These are phyloP conservation scores for Leccinum broughii DNA, from an alignment of 768 basidiomycete genomes.

Conservation along the genomic window DNA sequence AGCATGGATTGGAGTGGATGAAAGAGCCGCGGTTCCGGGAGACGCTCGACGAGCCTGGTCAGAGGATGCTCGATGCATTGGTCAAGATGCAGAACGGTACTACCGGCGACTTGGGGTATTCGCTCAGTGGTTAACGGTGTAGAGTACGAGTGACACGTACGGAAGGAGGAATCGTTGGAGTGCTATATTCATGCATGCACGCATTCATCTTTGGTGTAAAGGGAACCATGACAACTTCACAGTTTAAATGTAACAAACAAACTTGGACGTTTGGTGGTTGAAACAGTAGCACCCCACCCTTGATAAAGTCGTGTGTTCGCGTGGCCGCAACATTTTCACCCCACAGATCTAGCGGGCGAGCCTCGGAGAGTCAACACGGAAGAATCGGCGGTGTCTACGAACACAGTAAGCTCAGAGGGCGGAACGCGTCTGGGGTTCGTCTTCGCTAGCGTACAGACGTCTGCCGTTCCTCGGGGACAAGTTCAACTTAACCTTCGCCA, in stretches of 20 bases:
- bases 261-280: not conserved
- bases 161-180: not conserved
- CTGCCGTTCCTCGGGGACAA: too few relatives aligned
- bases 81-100: conserved; percentile 49
- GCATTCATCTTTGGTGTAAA: not conserved
- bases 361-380: not conserved
- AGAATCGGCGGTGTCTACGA: not conserved
- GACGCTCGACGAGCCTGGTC: conserved; percentile 46
- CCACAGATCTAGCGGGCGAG: not conserved
- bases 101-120: conserved; percentile 50
- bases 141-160: not conserved
- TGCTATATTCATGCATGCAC: not conserved
- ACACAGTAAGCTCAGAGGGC: not conserved
- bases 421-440: not conserved
- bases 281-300: conserved; percentile 11
- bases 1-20: conserved; percentile 77
- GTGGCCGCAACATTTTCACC: not conserved
- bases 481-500: too few relatives aligned
- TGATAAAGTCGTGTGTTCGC: not conserved
- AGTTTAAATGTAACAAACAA: too few relatives aligned
- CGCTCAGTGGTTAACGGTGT: conserved; percentile 38
- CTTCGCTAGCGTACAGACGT: too few relatives aligned
- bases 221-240: not conserved
- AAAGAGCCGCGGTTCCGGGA: conserved; percentile 48
- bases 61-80: conserved; percentile 60